Evolutionary conservation across 2,329 filamentous ascomycete genomes (phyloP), one percentile per base, ranked within the genome.

Genomic region (Paracorniculantispora psalliotae): DNA sequence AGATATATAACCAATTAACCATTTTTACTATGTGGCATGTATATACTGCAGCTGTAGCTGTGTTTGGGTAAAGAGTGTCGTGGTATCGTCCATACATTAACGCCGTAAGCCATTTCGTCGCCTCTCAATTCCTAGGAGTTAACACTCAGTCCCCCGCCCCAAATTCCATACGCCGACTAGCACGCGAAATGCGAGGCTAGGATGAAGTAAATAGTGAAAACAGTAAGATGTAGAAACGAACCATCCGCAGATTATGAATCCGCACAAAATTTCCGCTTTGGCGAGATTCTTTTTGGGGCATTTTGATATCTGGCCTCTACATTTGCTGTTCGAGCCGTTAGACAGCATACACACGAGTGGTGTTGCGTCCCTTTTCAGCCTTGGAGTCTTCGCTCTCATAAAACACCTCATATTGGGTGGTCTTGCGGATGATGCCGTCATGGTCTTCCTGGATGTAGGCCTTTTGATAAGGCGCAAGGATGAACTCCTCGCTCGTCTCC

Each of bases 401-500:
- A 15, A 67, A 72, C 19, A 75, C 64, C 39, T 69, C 68, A 59
- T 73, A 75, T 30, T 70, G 64, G 19, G 69, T 72, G 26, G 72
- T 73, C 62, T 74, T 75, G 13, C 71, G 64, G 57, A 75, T 73
- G 12, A 66, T 66, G 28, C 67, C 62, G 8, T 56, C 59, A 28
- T 65, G 59, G 35, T 67, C 61, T 5, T 61, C 49, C 30, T 59
- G 54, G 3, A 55, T 30, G 30, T 60, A 57, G 44, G 46, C 41
- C 30, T 46, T 60, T 48, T 57, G 46, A 21, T 59, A 68, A 44
- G 2, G 64, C 59, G 4, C 69, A 17, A 75, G 37, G 30, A 74
- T 72, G 30, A 69, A 69, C 59, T 75, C 71, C 58, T 74, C 70
- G 50, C 73, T 75, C 7, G 63, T 64, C 15, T 69, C 68, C 12